phyloP scores from a whole-genome alignment of 2,329 filamentous ascomycete species.

The Gnomoniopsis sp. region DNA sequence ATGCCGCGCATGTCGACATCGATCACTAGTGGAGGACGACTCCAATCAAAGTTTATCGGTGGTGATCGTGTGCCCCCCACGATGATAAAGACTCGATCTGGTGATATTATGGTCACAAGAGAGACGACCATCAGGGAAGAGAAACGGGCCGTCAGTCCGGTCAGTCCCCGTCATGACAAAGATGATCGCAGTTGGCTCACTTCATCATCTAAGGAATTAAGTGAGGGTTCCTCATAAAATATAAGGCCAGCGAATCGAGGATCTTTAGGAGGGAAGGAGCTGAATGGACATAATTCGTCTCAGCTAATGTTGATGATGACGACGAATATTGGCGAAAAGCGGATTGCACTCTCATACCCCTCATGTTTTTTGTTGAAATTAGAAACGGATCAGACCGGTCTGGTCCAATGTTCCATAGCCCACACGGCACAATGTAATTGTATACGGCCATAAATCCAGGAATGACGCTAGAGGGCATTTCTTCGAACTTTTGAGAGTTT shows the following conservation, averaged over 20 bases:
- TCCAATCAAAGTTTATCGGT: neutral
- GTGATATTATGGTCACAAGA: slow-evolving; percentile 8
- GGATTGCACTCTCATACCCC: too few relatives aligned
- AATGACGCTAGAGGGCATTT: too few relatives aligned
- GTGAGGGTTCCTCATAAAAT: neutral
- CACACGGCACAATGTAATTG: too few relatives aligned
- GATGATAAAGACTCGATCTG: neutral
- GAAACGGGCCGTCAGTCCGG: neutral
- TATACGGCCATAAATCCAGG: too few relatives aligned
- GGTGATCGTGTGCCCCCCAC: neutral
- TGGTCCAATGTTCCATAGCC: too few relatives aligned
- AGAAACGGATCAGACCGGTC: too few relatives aligned
- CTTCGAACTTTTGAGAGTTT: too few relatives aligned
- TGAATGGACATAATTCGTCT: neutral
- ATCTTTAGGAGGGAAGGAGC: neutral
- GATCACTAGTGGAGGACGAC: neutral
- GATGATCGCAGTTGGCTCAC: neutral
- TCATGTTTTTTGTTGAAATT: too few relatives aligned
- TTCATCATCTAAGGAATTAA: neutral
- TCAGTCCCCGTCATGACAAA: neutral
- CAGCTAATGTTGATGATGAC: neutral
- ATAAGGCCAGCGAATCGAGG: neutral
- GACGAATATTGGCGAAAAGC: too few relatives aligned
- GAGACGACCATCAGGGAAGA: slow-evolving; percentile 10
- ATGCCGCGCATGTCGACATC: neutral